These are phyloP conservation scores for Xylariomycetidae sp. DNA, from an alignment of 2,329 filamentous ascomycete species.

Conservation along the genomic window DNA sequence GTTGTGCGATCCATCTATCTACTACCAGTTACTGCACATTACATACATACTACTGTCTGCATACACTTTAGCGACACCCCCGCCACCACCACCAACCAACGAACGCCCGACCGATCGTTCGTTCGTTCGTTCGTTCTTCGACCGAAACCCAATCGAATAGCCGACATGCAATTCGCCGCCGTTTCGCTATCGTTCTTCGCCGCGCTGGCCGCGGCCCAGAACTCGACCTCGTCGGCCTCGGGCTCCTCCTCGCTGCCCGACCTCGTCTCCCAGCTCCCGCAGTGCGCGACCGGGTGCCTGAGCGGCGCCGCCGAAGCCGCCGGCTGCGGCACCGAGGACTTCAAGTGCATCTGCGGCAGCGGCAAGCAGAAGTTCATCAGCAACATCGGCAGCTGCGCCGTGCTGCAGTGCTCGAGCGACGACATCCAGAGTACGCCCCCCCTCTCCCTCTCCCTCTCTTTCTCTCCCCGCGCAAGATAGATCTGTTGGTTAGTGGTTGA, in stretches of 20 bases:
- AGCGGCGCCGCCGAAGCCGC: slow-evolving; percentile 14
- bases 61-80: no score
- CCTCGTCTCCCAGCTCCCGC: slow-evolving; percentile 23
- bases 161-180: slow-evolving; percentile 13
- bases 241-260: slow-evolving; percentile 20
- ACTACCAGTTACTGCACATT: no score
- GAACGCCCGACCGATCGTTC: no score
- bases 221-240: no score
- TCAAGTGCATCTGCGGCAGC: slow-evolving; percentile 22
- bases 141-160: no score
- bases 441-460: background rate
- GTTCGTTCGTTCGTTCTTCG: no score
- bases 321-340: slow-evolving; percentile 21
- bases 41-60: no score
- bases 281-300: slow-evolving; percentile 23
- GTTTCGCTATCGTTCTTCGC: slow-evolving; percentile 10
- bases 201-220: slow-evolving; percentile 10
- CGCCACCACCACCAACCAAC: no score
- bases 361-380: slow-evolving; percentile 18
- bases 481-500: no score
- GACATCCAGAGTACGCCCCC: slow-evolving; percentile 20
- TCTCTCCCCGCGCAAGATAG: no score
- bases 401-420: slow-evolving; percentile 11
- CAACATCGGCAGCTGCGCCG: slow-evolving; percentile 17
- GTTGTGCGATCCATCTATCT: no score